Percentiles rank a stretch among this genome's conserved stretches.
Conservation (phyloP, 2,329 filamentous ascomycete species). For the Dactylellina leptospora region DNA sequence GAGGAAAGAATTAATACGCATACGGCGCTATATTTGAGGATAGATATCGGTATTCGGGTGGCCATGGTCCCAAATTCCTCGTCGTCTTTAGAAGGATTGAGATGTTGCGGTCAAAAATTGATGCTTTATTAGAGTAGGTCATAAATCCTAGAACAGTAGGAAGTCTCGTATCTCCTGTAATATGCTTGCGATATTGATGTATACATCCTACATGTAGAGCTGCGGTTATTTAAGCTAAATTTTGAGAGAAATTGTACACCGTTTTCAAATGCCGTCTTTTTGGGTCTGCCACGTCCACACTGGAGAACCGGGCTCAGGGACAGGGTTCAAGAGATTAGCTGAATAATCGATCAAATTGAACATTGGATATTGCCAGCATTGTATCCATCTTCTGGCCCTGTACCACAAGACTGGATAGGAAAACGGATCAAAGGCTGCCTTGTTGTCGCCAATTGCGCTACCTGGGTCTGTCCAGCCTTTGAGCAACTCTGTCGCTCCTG, state of each 20-base stretch:
- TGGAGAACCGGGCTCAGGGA: background rate
- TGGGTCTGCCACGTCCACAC: background rate
- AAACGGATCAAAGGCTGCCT: background rate
- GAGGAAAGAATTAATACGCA: background rate
- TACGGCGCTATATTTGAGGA: background rate
- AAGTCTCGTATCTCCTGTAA: too few relatives aligned
- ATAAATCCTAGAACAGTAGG: too few relatives aligned
- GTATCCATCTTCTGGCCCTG: slow-evolving; percentile 3
- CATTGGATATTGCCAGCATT: slow-evolving; percentile 8
- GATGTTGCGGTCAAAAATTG: background rate
- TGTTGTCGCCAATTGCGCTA: background rate
- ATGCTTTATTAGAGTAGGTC: background rate
- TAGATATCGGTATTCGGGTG: too few relatives aligned
- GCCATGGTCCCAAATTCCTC: too few relatives aligned
- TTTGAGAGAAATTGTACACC: background rate
- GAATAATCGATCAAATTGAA: slow-evolving; percentile 10
- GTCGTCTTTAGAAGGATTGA: too few relatives aligned
- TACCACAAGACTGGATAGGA: slow-evolving; percentile 12
- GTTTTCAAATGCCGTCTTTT: background rate
- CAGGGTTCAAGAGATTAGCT: background rate
- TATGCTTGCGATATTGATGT: background rate
- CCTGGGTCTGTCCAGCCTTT: slow-evolving; percentile 3
- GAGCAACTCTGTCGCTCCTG: background rate
- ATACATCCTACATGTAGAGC: background rate
- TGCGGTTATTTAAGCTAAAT: background rate